A percentile compares a stretch with the other conserved stretches of the same genome.
phyloP scores from a whole-genome alignment of 345 rosid species.

The Eucalyptus pauciflora region DNA sequence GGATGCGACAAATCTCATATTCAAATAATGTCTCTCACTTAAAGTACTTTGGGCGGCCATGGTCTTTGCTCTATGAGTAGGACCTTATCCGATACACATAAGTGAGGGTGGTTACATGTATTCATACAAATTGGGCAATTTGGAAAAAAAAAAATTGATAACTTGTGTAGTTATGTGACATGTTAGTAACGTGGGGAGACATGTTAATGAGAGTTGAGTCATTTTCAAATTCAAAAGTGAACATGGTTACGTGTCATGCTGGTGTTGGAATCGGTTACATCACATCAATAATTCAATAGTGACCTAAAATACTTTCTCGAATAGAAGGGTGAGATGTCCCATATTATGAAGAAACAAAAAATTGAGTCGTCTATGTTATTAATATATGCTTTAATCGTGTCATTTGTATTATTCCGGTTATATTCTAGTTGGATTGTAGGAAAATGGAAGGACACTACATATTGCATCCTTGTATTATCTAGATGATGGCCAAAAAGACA shows the following conservation, averaged over 20 bases:
- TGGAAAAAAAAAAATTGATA: background rate
- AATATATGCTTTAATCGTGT: background rate
- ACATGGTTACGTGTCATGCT: background rate
- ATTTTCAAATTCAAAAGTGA: background rate
- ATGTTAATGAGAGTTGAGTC: background rate
- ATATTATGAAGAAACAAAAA: background rate
- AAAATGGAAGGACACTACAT: background rate
- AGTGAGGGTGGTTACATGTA: background rate
- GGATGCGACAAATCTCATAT: background rate
- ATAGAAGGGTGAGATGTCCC: background rate
- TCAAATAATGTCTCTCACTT: background rate
- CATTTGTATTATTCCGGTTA: background rate
- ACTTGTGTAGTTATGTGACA: background rate
- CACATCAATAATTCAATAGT: background rate
- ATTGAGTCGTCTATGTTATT: background rate
- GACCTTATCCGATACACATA: background rate
- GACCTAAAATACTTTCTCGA: background rate
- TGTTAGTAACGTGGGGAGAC: background rate
- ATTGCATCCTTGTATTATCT: background rate
- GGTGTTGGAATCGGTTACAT: rapidly evolving
- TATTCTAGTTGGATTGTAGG: background rate
- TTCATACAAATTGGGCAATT: background rate
- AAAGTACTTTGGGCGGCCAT: background rate
- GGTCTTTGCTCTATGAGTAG: background rate
- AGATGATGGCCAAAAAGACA: background rate